phyloP scores from a whole-genome alignment of 2,329 filamentous ascomycete genomes.

The Massarina eburnea region DNA sequence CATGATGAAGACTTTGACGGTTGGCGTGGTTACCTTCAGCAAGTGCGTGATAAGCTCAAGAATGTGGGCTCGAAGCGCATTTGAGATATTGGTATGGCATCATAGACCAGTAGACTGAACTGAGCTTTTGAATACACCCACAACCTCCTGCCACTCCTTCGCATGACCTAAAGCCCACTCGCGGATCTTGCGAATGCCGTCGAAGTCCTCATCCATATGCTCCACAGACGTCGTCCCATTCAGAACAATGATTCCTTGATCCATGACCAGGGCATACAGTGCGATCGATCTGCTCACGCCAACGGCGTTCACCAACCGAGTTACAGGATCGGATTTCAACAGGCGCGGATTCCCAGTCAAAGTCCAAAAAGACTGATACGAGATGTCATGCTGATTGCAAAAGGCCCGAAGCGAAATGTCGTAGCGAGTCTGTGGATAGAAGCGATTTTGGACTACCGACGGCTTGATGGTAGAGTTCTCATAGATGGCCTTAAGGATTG shows the following conservation, averaged over 20 bases:
- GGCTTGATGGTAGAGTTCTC: conserved; percentile 53
- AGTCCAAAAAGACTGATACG: conserved; percentile 65
- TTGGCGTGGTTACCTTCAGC: background rate
- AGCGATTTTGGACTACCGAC: conserved; percentile 74
- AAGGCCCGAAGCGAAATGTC: conserved; percentile 63
- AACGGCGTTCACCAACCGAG: conserved; percentile 49
- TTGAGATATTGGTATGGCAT: conserved; percentile 19
- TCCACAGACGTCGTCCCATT: conserved; percentile 58
- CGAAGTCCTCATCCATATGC: conserved; percentile 57
- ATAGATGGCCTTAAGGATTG: conserved; percentile 58
- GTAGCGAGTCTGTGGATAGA: conserved; percentile 61
- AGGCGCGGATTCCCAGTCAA: conserved; percentile 60
- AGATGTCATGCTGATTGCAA: conserved; percentile 55
- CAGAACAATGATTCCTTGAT: conserved; percentile 54
- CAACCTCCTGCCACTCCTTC: conserved; percentile 47
- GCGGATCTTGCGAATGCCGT: conserved; percentile 45
- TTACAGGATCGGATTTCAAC: conserved; percentile 51
- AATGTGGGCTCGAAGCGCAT: conserved; percentile 3
- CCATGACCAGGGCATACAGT: conserved; percentile 59
- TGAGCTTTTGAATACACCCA: background rate
- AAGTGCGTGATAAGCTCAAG: conserved; percentile 5
- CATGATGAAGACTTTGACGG: conserved; percentile 14
- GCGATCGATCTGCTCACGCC: conserved; percentile 51
- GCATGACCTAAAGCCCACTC: conserved; percentile 50
- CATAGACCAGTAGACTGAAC: conserved; percentile 10